Evolutionary conservation across 345 rosid genomes (phyloP).

Genomic region (Garcia nutans): DNA sequence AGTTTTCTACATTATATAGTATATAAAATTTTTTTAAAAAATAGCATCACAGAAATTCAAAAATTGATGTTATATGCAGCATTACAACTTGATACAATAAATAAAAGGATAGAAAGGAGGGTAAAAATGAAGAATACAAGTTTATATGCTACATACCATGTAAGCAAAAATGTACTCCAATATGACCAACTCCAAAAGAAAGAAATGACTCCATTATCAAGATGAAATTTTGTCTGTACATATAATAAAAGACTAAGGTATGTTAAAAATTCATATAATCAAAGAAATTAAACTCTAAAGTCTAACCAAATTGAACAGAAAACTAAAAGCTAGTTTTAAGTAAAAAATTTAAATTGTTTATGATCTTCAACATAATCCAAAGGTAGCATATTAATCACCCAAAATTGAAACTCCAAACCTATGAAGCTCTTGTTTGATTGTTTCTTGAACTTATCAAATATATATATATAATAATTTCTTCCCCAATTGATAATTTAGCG

Average conservation of each 20-base stretch:
- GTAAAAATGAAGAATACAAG: background rate
- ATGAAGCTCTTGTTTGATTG: background rate
- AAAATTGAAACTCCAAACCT: background rate
- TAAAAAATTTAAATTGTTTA: background rate
- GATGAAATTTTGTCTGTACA: slow-evolving; percentile 51
- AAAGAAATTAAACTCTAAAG: background rate
- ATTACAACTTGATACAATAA: background rate
- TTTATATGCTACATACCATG: slow-evolving; percentile 60
- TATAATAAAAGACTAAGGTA: background rate
- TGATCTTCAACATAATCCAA: background rate
- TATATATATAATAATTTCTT: background rate
- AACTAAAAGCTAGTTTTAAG: background rate
- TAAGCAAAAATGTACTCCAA: slow-evolving; percentile 97
- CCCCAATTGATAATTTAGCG: background rate
- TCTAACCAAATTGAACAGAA: background rate
- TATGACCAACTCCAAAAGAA: slow-evolving; percentile 98
- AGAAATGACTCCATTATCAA: slow-evolving; percentile 60
- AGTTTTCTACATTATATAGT: too few relatives aligned
- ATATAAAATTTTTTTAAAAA: background rate
- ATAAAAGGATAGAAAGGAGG: background rate
- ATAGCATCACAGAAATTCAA: background rate
- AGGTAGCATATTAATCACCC: background rate
- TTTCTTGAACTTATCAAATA: background rate
- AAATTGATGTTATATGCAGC: background rate
- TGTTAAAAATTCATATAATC: background rate